These are phyloP conservation scores for Myxozyma lipomycoides DNA, from an alignment of 805 yeast species.

Conservation along the genomic window DNA sequence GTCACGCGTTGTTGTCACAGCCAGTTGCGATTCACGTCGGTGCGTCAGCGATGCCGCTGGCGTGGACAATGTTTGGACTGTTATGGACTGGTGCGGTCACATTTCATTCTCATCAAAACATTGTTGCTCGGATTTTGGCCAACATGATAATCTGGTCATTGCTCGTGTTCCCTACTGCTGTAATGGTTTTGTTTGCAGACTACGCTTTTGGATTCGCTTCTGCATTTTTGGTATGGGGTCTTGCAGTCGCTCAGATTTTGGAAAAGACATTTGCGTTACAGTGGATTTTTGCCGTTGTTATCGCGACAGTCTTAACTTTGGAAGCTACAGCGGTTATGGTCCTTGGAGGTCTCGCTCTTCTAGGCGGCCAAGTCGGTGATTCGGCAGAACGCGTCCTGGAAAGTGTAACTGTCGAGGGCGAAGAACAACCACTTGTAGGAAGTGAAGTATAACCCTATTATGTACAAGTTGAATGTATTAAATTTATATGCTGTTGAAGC, in stretches of 20 bases:
- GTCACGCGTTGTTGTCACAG: slow-evolving; percentile 50
- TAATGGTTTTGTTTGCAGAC: slow-evolving; percentile 60
- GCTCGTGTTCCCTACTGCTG: slow-evolving; percentile 57
- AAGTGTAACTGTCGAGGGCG: slow-evolving; percentile 4
- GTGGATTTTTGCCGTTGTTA: slow-evolving; percentile 77
- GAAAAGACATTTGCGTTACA: slow-evolving; percentile 70
- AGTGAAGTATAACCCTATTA: not conserved
- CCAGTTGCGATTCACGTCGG: slow-evolving; percentile 60
- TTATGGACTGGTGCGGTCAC: slow-evolving; percentile 85
- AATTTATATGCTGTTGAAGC: slow-evolving; percentile 1
- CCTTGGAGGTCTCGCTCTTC: slow-evolving; percentile 10
- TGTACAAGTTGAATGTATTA: not conserved
- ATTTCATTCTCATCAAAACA: slow-evolving; percentile 50
- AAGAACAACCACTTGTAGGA: not conserved
- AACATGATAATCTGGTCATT: slow-evolving; percentile 76
- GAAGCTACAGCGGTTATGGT: slow-evolving; percentile 45
- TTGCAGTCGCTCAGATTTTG: slow-evolving; percentile 67
- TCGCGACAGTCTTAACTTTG: slow-evolving; percentile 54
- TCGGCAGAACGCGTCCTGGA: slow-evolving; percentile 1
- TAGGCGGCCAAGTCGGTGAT: not conserved
- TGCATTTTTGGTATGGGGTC: slow-evolving; percentile 56
- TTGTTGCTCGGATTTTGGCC: slow-evolving; percentile 65
- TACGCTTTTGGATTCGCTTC: slow-evolving; percentile 64
- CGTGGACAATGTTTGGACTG: slow-evolving; percentile 68
- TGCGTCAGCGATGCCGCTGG: slow-evolving; percentile 62